phyloP scores from a whole-genome alignment of 2,329 filamentous ascomycete species.

The Colletotrichum lupini region DNA sequence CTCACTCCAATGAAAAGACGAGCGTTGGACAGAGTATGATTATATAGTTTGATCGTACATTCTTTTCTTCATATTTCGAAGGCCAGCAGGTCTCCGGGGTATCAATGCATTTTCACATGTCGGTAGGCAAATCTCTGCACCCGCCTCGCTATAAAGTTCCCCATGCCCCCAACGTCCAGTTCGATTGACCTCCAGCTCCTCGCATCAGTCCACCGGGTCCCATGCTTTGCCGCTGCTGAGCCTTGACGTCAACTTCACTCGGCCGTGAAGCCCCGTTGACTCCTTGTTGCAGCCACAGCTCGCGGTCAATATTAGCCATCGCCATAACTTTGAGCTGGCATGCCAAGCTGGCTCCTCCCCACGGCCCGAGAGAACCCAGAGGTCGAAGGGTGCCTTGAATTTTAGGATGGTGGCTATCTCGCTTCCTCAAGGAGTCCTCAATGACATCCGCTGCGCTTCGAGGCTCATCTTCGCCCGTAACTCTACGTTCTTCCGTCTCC shows the following conservation, averaged over 20 bases:
- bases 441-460: conserved; percentile 63
- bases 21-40: background rate
- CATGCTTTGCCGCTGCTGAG: conserved; percentile 73
- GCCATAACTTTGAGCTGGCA: conserved; percentile 76
- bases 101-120: conserved; percentile 3
- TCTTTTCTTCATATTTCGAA: background rate
- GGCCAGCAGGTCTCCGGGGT: conserved; percentile 2
- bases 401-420: conserved; percentile 34
- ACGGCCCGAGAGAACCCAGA: conserved; percentile 77
- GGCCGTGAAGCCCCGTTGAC: conserved; percentile 69
- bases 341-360: conserved; percentile 79
- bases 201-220: conserved; percentile 64
- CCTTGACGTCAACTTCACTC: conserved; percentile 68
- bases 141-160: conserved; percentile 55
- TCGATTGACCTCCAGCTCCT: conserved; percentile 52
- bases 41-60: background rate
- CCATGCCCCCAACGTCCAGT: conserved; percentile 74
- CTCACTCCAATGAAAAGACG: background rate
- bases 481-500: conserved; percentile 39
- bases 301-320: conserved; percentile 76
- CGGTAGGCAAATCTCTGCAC: background rate
- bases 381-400: conserved; percentile 72
- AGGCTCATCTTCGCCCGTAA: conserved; percentile 49
- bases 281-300: conserved; percentile 77
- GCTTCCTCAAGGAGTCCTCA: conserved; percentile 62